Evolutionary conservation across 768 basidiomycete species (phyloP), one percentile per base, ranked within the genome.

Genomic region (Tulasnella sp.): DNA sequence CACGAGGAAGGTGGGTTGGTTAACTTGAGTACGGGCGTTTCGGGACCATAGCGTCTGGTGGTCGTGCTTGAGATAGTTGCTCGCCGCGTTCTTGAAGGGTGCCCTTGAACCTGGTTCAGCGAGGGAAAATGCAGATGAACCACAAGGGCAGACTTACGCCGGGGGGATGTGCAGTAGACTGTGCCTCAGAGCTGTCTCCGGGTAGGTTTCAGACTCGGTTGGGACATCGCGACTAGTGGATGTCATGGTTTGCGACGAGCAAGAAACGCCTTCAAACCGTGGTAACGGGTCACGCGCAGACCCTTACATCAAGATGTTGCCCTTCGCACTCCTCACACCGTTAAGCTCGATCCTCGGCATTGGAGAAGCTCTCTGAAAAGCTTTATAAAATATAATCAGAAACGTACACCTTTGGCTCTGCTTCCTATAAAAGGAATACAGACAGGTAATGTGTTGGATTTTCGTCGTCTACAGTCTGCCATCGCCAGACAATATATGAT

Each of bases 91-190:
- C 78, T 62, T 69, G 35, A 26, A 35, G 59, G 64, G 42, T 32
- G 42, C 32, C 65, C 37, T 64, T 35, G 39, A 71, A 59, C 37
- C 19, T 67, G 17, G 67, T 77, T 69, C 67, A 69, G 64, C 47
- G 66, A n/a, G n/a, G n/a, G n/a, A 68, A 67, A 37, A 36, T 40
- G n/a, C 29, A 19, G 52, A 12, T 37, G 69, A 72, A 67, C n/a
- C 41, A 7, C 59, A 17, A 74, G 59, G 34, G 32, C 19, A 9
- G 36, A 79, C 84, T 74, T 77, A 91, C 89, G 87, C 85, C 73
- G 91, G 80, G 35, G 92, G 93, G 11, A 94, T 91, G 80, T 88
- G 83, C 80, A 94, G 94, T 17, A 86, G 83, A 4, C 93, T 93
- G 80, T 89, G 93, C 62, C 88, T 86, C 83, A 94, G 83, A 17